Conservation (phyloP, 2,329 filamentous ascomycete species). For the Colletotrichum sp. region DNA sequence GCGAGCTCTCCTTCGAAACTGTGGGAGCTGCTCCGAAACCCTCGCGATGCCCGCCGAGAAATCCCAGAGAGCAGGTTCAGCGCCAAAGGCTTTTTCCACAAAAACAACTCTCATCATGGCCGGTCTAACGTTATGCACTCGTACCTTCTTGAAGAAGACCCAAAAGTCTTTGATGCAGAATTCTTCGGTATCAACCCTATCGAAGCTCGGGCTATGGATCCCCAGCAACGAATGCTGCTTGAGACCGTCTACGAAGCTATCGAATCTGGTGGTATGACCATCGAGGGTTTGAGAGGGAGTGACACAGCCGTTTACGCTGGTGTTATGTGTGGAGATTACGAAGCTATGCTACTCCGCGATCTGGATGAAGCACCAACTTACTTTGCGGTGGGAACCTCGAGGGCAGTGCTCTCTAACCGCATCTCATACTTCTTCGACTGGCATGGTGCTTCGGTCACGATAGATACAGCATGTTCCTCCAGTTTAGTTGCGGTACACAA, state of each 20-base stretch:
- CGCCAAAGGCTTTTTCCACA: neutral
- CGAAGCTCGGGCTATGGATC: slow-evolving; percentile 35
- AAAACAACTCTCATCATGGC: slow-evolving; percentile 23
- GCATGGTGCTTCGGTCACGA: slow-evolving; percentile 41
- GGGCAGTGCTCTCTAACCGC: slow-evolving; percentile 39
- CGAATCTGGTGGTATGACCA: slow-evolving; percentile 20
- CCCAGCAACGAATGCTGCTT: slow-evolving; percentile 35
- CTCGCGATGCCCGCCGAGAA: neutral
- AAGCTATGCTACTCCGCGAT: neutral
- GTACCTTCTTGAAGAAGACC: slow-evolving; percentile 26
- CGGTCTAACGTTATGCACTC: slow-evolving; percentile 23
- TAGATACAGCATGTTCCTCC: slow-evolving; percentile 51
- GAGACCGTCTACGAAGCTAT: slow-evolving; percentile 39
- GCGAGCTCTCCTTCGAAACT: slow-evolving; percentile 6
- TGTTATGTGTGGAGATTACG: neutral
- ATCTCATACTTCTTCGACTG: slow-evolving; percentile 46
- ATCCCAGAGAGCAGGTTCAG: neutral
- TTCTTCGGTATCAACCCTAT: slow-evolving; percentile 32
- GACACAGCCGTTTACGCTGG: neutral
- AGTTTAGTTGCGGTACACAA: slow-evolving; percentile 45
- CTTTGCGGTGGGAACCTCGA: slow-evolving; percentile 28
- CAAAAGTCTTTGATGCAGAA: slow-evolving; percentile 24
- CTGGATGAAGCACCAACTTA: neutral
- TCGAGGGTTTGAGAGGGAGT: neutral
- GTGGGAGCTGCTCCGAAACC: neutral